Evolutionary conservation across 352 stramenopile species (phyloP), one percentile per base, ranked within the genome.

Genomic region (Phytophthora pini): DNA sequence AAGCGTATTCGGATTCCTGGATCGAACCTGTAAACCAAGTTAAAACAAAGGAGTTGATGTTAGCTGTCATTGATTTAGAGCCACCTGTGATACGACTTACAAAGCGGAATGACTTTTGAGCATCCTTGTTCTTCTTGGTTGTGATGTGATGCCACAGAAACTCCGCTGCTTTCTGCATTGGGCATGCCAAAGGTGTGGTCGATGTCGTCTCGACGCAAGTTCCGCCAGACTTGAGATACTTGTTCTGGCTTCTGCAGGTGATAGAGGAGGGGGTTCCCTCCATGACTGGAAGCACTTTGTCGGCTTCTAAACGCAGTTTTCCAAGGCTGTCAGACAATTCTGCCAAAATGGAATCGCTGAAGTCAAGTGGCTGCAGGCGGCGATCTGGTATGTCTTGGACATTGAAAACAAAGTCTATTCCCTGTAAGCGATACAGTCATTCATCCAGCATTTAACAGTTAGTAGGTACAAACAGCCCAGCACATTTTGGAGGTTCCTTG

Each of bases 81-180:
- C 31, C 9, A 36, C 10, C 2, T 2, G 7, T 34, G 31, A 10
- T 6, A 11, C 31, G 11, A 5, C 65, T 34, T 63, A 70, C 63
- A n/a, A 76, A 76, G 44, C 53, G 53, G 26, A 70, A 76, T 6
- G 63, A 36, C 49, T 76, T 76, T 17, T 73, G 46, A 11, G 22
- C 7, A 39, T 70, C 60, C 39, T 56, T 71, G 58, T 60, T 71
- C 29, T 69, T 70, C 36, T 69, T 70, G 27, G 57, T 70, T 26
- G 56, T 72, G 36, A 66, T 64, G 31, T 72, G 51, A n/a, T 43
- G 53, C 68, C 68, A 76, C 22, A 73, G 20, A 40, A 70, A 55
- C 9, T 64, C 31, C 4, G 45, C 57, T n/a, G 57, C 45, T 44
- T 66, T 27, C 22, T 66, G 56, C 9, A 70, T 32, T 3, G 46